Evolutionary conservation across 1,284 basidiomycete genomes (phyloP).

Genomic region (Moesziomyces antarcticus): DNA sequence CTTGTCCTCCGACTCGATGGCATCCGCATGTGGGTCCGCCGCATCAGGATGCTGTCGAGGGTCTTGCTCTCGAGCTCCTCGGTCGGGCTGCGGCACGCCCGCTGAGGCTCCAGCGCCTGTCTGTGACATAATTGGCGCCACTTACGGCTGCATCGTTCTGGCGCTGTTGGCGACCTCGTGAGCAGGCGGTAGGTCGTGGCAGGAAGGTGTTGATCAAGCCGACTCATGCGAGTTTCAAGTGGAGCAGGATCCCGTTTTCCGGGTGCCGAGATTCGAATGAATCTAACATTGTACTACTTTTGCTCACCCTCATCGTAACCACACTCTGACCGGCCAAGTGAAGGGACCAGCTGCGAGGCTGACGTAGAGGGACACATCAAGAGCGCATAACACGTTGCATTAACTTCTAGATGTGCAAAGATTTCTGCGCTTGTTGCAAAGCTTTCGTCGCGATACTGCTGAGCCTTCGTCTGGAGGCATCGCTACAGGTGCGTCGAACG

Average conservation of each 20-base stretch:
- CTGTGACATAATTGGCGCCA: background rate
- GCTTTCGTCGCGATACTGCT: conserved; percentile 6
- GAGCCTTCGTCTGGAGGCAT: conserved; percentile 9
- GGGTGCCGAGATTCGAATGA: background rate
- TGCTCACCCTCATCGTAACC: no score
- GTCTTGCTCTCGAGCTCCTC: background rate
- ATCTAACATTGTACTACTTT: background rate
- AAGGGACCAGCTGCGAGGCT: no score
- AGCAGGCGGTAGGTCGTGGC: background rate
- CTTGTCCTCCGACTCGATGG: no score
- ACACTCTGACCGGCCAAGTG: no score
- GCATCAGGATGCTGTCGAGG: background rate
- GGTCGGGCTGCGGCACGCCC: background rate
- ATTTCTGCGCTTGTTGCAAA: conserved; percentile 15
- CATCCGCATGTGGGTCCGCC: background rate
- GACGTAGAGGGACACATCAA: no score
- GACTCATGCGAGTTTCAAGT: background rate
- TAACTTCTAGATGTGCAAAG: conserved; percentile 11
- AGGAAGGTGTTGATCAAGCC: background rate
- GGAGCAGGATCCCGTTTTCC: background rate
- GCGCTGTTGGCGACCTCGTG: background rate
- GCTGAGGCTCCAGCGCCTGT: background rate
- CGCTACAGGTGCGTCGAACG: background rate
- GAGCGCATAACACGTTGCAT: background rate
- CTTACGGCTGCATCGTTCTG: background rate